A percentile compares a stretch with the other conserved stretches of the same genome.
Evolutionary conservation across 495 filamentous ascomycete species (phyloP).

Genomic region (Podospora sp.): DNA sequence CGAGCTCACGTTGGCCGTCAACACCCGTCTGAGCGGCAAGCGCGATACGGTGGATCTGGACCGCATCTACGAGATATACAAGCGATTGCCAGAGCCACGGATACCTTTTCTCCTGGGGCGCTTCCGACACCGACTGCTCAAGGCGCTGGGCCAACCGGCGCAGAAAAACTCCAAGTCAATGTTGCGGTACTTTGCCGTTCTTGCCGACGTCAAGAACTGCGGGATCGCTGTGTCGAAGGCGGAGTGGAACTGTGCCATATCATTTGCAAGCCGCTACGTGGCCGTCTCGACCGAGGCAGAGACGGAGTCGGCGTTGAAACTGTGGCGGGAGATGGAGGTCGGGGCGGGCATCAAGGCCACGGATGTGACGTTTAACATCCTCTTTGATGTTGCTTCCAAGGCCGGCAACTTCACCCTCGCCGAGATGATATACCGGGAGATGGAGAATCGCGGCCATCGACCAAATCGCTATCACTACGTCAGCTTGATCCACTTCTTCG

Average conservation of each 20-base stretch:
- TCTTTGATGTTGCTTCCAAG: conserved; percentile 87
- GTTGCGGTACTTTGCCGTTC: conserved; percentile 78
- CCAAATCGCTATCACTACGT: conserved; percentile 77
- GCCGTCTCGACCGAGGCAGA: conserved; percentile 63
- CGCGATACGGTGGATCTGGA: conserved; percentile 41
- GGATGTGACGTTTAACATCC: conserved; percentile 81
- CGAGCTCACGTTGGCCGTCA: conserved; percentile 39
- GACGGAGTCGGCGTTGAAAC: conserved; percentile 68
- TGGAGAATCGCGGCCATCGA: conserved; percentile 63
- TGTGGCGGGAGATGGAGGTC: conserved; percentile 91
- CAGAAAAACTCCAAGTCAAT: conserved; percentile 60
- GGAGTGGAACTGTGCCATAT: conserved; percentile 84
- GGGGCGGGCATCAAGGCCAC: conserved; percentile 64
- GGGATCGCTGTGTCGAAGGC: conserved; percentile 62
- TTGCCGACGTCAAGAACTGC: conserved; percentile 77
- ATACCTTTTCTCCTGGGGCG: conserved; percentile 62
- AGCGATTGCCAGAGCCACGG: conserved; percentile 58
- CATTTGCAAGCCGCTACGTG: conserved; percentile 73
- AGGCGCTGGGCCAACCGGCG: conserved; percentile 65
- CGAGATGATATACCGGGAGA: conserved; percentile 81
- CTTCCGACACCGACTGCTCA: conserved; percentile 66
- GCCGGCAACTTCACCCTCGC: conserved; percentile 79
- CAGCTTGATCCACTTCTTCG: conserved; percentile 79
- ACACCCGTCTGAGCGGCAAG: conserved; percentile 31
- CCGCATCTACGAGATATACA: conserved; percentile 46